Conservation (phyloP, 2,329 filamentous ascomycete genomes). For the Aspergillus spinulosporus region DNA sequence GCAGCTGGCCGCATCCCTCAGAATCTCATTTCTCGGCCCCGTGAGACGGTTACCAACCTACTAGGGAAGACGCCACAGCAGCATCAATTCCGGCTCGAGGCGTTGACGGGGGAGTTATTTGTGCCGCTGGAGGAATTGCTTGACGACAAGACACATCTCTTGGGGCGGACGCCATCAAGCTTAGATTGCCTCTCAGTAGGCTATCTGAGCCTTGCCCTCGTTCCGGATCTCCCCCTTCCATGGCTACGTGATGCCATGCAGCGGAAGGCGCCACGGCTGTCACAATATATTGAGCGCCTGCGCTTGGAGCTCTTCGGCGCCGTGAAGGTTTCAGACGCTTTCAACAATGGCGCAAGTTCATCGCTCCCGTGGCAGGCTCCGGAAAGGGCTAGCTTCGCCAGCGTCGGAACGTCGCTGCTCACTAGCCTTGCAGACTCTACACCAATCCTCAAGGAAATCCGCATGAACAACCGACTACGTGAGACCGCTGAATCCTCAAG, state of each 20-base stretch:
- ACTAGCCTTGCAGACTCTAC: slow-evolving; percentile 39
- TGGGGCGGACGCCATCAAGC: slow-evolving; percentile 53
- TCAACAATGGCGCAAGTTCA: slow-evolving; percentile 20
- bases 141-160: slow-evolving; percentile 57
- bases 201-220: slow-evolving; percentile 73
- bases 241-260: slow-evolving; percentile 63
- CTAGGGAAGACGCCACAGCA: slow-evolving; percentile 68
- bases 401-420: slow-evolving; percentile 37
- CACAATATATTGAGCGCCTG: slow-evolving; percentile 47
- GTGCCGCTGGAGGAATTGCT: slow-evolving; percentile 67
- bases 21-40: slow-evolving; percentile 56
- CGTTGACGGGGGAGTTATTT: slow-evolving; percentile 69
- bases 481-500: slow-evolving; percentile 30
- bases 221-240: slow-evolving; percentile 59
- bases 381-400: slow-evolving; percentile 33
- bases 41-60: slow-evolving; percentile 60
- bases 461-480: slow-evolving; percentile 40
- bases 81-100: slow-evolving; percentile 73
- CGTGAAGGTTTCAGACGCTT: slow-evolving; percentile 27
- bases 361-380: slow-evolving; percentile 41
- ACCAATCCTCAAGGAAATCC: slow-evolving; percentile 39
- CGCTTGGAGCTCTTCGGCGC: slow-evolving; percentile 40
- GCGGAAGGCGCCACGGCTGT: slow-evolving; percentile 49
- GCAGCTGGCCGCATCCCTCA: slow-evolving; percentile 43
- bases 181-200: slow-evolving; percentile 80